These are phyloP conservation scores for Vanderwaltozyma verrucispora DNA, from an alignment of 805 yeast genomes.

Conservation along the genomic window DNA sequence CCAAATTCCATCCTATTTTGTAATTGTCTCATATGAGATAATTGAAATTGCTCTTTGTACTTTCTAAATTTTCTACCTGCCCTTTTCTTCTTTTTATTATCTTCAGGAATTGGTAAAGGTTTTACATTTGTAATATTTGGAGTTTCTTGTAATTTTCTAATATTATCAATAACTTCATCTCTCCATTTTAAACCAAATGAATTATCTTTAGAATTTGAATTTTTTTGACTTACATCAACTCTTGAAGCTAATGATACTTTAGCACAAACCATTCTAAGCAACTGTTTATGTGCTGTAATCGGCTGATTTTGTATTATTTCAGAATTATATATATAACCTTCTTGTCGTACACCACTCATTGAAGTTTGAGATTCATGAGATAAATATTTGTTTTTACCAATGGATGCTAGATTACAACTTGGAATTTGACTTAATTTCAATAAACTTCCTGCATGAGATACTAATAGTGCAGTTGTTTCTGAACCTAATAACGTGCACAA, in stretches of 20 bases:
- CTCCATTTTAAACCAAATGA: constrained; percentile 48
- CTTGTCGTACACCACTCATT: constrained; percentile 41
- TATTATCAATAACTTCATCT: constrained; percentile 47
- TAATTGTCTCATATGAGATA: constrained; percentile 72
- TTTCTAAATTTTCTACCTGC: constrained; percentile 79
- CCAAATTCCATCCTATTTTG: constrained; percentile 84
- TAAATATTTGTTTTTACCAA: constrained; percentile 42
- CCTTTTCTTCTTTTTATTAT: constrained; percentile 66
- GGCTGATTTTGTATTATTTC: constrained; percentile 52
- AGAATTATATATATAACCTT: constrained; percentile 58
- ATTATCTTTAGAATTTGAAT: constrained; percentile 32
- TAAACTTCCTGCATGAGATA: constrained; percentile 62
- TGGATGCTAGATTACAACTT: constrained; percentile 71
- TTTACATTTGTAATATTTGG: constrained; percentile 64
- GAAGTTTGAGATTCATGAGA: constrained; percentile 28
- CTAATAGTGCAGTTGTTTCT: constrained; percentile 57
- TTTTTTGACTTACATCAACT: constrained; percentile 46
- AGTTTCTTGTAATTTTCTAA: constrained; percentile 66
- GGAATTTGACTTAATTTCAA: constrained; percentile 58
- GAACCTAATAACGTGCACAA: constrained; percentile 63
- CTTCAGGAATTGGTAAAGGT: constrained; percentile 65
- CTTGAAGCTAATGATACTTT: constrained; percentile 77
- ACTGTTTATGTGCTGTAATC: constrained; percentile 50
- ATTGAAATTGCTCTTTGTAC: constrained; percentile 66
- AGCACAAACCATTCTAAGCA: constrained; percentile 68